phyloP scores from a whole-genome alignment of 257 asterid genomes.

The Verbena officinalis region DNA sequence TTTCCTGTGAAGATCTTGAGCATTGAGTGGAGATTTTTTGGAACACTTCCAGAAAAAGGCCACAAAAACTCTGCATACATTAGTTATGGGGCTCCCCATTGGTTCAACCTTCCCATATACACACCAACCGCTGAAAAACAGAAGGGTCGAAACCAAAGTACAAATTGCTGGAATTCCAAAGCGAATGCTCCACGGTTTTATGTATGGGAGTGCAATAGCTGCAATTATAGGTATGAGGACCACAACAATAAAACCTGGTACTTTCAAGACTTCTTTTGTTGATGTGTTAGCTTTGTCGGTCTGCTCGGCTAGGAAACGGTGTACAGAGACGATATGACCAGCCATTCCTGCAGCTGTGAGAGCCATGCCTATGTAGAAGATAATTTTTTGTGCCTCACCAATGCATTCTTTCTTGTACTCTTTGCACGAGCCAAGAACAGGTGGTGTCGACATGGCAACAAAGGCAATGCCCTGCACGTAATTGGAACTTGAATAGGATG shows the following conservation, averaged over 20 bases:
- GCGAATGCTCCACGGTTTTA: conserved; percentile 52
- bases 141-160: conserved; percentile 37
- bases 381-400: conserved; percentile 45
- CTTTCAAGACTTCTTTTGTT: background rate
- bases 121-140: conserved; percentile 40
- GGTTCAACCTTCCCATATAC: conserved; percentile 18
- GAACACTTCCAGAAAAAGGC: conserved; percentile 39
- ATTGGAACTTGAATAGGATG: background rate
- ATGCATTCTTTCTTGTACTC: conserved; percentile 44
- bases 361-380: conserved; percentile 53
- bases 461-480: conserved; percentile 50
- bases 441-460: conserved; percentile 58
- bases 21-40: conserved; percentile 28
- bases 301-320: conserved; percentile 36
- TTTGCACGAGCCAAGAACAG: conserved; percentile 49
- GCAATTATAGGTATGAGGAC: conserved; percentile 34
- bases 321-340: conserved; percentile 40
- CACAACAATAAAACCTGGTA: background rate
- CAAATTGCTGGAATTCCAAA: conserved; percentile 60
- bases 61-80: conserved; percentile 48
- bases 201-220: conserved; percentile 52
- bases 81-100: conserved; percentile 45
- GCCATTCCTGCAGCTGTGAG: conserved; percentile 45
- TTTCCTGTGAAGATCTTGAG: conserved; percentile 14
- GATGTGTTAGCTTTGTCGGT: background rate